Evolutionary conservation across 2,329 filamentous ascomycete genomes (phyloP).

Genomic region (Monilinia fructicola): DNA sequence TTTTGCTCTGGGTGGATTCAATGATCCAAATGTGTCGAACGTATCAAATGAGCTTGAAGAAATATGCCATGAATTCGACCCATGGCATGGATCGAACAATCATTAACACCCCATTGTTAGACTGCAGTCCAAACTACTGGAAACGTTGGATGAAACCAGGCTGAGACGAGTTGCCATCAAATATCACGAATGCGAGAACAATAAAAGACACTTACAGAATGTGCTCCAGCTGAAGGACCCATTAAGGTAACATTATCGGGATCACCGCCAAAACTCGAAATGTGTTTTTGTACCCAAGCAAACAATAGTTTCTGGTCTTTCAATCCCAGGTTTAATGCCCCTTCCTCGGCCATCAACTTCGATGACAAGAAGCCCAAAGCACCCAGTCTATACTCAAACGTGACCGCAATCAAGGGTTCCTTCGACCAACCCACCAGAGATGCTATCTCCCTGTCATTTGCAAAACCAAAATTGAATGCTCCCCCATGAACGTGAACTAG

Average conservation of each 20-base stretch:
- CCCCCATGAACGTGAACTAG: conserved; percentile 65
- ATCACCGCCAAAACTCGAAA: conserved; percentile 60
- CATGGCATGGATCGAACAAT: too few species aligned
- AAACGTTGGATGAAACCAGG: not conserved
- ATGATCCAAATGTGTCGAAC: too few species aligned
- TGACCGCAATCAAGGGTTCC: conserved; percentile 56
- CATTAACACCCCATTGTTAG: not conserved
- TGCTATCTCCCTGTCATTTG: conserved; percentile 45
- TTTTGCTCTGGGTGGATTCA: not conserved
- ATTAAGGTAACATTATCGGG: conserved; percentile 57
- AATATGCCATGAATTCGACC: not conserved
- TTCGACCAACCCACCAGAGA: conserved; percentile 58
- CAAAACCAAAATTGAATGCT: conserved; percentile 56
- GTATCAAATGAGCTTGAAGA: not conserved
- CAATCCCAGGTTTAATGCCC: conserved; percentile 62
- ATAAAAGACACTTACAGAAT: conserved; percentile 49
- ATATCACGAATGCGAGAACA: not conserved
- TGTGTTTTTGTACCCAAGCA: conserved; percentile 61
- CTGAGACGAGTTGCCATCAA: not conserved
- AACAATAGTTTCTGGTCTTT: conserved; percentile 60
- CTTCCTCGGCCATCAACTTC: conserved; percentile 52
- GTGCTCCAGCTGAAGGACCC: conserved; percentile 62
- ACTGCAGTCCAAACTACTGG: not conserved
- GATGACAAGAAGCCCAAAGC: conserved; percentile 69
- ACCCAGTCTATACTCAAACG: conserved; percentile 63